Evolutionary conservation across 352 stramenopile genomes (phyloP).

Genomic region (Phytophthora agathidicida): DNA sequence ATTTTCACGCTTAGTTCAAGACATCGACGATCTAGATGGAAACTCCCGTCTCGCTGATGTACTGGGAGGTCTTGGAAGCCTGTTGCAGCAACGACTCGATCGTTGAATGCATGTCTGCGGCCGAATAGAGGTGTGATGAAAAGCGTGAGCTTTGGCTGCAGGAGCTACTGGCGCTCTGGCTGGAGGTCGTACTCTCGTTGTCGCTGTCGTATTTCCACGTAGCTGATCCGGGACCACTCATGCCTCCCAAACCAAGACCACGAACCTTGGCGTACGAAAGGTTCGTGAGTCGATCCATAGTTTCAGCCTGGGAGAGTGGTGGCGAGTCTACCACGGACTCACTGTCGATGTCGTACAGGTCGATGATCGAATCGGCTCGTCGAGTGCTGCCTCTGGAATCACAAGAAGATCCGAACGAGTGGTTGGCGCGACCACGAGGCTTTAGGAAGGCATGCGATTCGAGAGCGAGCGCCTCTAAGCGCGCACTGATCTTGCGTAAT

Average conservation of each 20-base stretch:
- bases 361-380: constrained; percentile 60
- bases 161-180: constrained; percentile 38
- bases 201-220: constrained; percentile 65
- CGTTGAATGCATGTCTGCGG: constrained; percentile 66
- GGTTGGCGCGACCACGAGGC: constrained; percentile 42
- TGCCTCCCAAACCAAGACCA: constrained; percentile 33
- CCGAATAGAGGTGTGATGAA: constrained; percentile 55
- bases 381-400: constrained; percentile 65
- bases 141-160: constrained; percentile 49
- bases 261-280: constrained; percentile 52
- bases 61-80: constrained; percentile 68
- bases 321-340: constrained; percentile 47
- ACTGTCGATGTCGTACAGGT: constrained; percentile 64
- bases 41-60: constrained; percentile 52
- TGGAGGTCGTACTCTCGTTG: constrained; percentile 59
- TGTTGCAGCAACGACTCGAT: constrained; percentile 79
- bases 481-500: constrained; percentile 43
- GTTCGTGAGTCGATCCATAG: constrained; percentile 39
- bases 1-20: constrained; percentile 21
- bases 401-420: constrained; percentile 65
- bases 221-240: constrained; percentile 23
- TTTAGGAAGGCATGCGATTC: constrained; percentile 50
- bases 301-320: constrained; percentile 38
- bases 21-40: constrained; percentile 32
- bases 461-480: constrained; percentile 54